Evolutionary conservation across 2,329 filamentous ascomycete genomes (phyloP).

Genomic region (Fusarium compactum): DNA sequence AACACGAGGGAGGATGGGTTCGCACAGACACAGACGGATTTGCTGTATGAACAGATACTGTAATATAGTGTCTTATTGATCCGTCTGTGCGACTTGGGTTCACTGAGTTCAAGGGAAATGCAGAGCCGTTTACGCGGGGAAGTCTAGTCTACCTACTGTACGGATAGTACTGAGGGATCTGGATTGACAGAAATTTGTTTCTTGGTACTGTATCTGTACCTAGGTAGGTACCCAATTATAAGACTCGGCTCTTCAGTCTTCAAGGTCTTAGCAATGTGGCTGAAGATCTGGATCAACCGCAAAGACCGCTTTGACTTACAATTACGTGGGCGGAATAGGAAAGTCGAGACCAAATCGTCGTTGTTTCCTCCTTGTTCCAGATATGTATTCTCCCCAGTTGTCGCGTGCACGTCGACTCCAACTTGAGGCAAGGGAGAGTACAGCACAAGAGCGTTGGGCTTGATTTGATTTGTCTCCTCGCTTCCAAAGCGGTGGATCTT

Average conservation of each 20-base stretch:
- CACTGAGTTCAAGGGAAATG: neutral
- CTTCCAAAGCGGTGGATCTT: constrained; percentile 31
- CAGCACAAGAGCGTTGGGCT: neutral
- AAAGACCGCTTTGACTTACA: neutral
- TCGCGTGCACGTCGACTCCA: constrained; percentile 4
- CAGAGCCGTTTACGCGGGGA: constrained; percentile 22
- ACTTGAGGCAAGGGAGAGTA: neutral
- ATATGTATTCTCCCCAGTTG: constrained; percentile 13
- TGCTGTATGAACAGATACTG: neutral
- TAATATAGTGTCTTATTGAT: constrained; percentile 16
- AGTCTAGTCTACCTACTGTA: neutral
- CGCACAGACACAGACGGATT: constrained; percentile 28
- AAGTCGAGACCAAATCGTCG: neutral
- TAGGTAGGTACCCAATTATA: neutral
- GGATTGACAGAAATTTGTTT: neutral
- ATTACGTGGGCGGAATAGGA: constrained; percentile 7
- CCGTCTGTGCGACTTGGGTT: constrained; percentile 1
- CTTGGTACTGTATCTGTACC: neutral
- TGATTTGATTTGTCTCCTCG: constrained; percentile 20
- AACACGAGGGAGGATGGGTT: constrained; percentile 14
- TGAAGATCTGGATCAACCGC: constrained; percentile 1
- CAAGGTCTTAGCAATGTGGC: constrained; percentile 7
- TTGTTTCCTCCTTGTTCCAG: constrained; percentile 10
- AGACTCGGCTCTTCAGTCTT: neutral
- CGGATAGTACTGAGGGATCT: neutral